Evolutionary conservation across 2,329 filamentous ascomycete species (phyloP), one percentile per base, ranked within the genome.

Genomic region (Pseudodiploospora longispora): DNA sequence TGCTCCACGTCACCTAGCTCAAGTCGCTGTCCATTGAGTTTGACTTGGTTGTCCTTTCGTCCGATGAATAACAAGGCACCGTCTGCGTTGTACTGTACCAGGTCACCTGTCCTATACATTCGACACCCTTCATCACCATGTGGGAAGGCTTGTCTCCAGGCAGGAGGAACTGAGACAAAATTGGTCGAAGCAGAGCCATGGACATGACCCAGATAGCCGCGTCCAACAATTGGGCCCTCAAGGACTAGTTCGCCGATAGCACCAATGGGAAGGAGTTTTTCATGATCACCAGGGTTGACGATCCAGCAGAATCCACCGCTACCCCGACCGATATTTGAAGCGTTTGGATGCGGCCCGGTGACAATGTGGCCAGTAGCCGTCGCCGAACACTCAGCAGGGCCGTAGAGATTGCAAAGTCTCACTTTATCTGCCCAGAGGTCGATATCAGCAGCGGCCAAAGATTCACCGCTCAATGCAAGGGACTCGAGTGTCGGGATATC

Each of bases 11-110:
- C 73, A 3, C 53, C 48, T 1, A 76, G 54, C 5, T 76, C 72
- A 27, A 74, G 64, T 1, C 68, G 58, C 5, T 66, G 38, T 0
- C 68, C 69, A 1, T 60, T 56, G 4, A 74, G 52, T 50, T 74
- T 74, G 47, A 72, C 51, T 29, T 70, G 64, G 1, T 58, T 62
- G 48, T 72, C 66, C 5, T 64, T 60, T 2, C 68, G 62, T 2
- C 63, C 60, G 4, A 56, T 39, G 40, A 64, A 55, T 0, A 58
- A 45, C 4, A 71, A 44, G 0, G 53, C 38, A 1, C 67, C 67
- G 29, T 65, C 58, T 1, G 44, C 7, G 4, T 43, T 44, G 33
- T 64, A 49, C 6, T 30, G 32, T 6, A 10, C 40, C 10, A n/a
- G 9, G 19, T 42, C 40, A 28, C 67, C 66, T 3, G 66, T 70